Base-by-base conservation (phyloP, 805 yeast genomes). In the Cyberlindnera meyerae region DNA sequence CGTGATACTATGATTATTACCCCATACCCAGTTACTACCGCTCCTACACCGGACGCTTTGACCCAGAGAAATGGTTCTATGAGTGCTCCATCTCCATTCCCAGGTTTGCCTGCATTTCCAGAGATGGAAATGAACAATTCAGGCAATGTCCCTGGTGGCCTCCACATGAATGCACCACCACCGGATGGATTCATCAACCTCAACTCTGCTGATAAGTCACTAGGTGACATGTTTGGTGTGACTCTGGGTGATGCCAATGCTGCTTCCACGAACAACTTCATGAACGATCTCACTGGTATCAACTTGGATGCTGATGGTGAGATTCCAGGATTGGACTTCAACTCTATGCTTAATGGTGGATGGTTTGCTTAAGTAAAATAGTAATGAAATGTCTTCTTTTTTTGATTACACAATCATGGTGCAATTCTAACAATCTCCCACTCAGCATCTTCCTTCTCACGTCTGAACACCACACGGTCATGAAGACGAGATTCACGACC, bases 401-500 rank as follows among this genome's bases (percentile, higher is more conserved):
- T n/a, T n/a, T 20, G 7, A 7, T 20, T 8, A 20, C 9, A 7
- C 22, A 20, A 9, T 18, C 25, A 77, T 46, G 97, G 95, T 7
- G 95, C 84, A 27, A 87, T 63, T 61, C 96, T 75, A 26, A 67
- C 62, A 21, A 82, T 51, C 33, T 69, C 61, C 94, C 95, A 89
- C 22, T 68, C 62, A 1, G 59, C 66, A 11, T 63, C 68, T 13
- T 64, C 71, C 8, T 57, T 47, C 17, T 73, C 75, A 57, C 94
- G 70, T 43, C 73, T 71, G 61, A 72, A 89, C 11, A 79, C 75
- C 34, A 89, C 68, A 49, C 98, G 75, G 60, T 93, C 98, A 60
- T 93, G 98, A 34, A 90, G 67, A 58, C 98, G 75, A 54, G 85
- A 81, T 42, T 73, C 70, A 45, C 98, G 77, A 13, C 98, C 98